Conservation (phyloP, 129 eudicot genomes). For the Logfia minima region DNA sequence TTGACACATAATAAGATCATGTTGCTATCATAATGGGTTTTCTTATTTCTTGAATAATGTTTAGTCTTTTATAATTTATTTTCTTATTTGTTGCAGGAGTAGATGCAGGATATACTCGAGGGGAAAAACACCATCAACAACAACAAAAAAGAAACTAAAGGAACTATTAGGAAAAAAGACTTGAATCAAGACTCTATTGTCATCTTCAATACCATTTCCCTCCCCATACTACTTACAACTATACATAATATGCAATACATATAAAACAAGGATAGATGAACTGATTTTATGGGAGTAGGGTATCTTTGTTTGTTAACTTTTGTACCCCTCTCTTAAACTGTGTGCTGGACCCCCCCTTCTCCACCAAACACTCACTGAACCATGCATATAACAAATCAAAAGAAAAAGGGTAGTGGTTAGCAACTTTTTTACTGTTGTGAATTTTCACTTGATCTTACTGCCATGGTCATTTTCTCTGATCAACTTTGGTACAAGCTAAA, state of each 20-base stretch:
- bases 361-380: constrained; percentile 46
- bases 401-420: constrained; percentile 47
- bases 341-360: constrained; percentile 59
- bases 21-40: constrained; percentile 18
- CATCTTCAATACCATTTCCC: constrained; percentile 52
- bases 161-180: constrained; percentile 56
- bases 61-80: constrained; percentile 14
- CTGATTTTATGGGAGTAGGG: constrained; percentile 80
- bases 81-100: constrained; percentile 54
- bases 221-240: constrained; percentile 69
- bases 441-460: constrained; percentile 22
- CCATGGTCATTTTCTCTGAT: constrained; percentile 15
- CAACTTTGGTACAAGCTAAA: constrained; percentile 12
- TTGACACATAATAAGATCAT: constrained; percentile 11
- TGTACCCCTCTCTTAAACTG: constrained; percentile 66
- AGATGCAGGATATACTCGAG: constrained; percentile 43
- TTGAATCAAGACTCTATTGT: constrained; percentile 44
- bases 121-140: constrained; percentile 39
- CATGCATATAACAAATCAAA: constrained; percentile 51
- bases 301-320: constrained; percentile 55
- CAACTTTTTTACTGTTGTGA: constrained; percentile 37
- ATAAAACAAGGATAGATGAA: constrained; percentile 65
- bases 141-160: constrained; percentile 29
- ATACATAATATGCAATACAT: constrained; percentile 69
- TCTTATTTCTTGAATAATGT: constrained; percentile 12